Evolutionary conservation across 2,329 filamentous ascomycete genomes (phyloP).

Genomic region (Zasmidium angulare): DNA sequence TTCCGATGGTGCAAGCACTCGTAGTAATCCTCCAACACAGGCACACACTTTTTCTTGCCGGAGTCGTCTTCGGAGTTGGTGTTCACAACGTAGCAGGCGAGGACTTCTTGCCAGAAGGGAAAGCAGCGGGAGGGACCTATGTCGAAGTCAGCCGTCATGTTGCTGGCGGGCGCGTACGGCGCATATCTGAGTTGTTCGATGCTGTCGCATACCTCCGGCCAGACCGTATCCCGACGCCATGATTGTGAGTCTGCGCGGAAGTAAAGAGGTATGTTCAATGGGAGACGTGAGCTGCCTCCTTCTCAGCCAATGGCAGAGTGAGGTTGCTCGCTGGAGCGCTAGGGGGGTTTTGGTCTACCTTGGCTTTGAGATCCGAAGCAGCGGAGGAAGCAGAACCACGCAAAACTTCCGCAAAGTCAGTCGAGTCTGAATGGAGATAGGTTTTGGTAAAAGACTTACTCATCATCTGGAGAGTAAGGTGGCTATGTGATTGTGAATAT

Average conservation of each 20-base stretch:
- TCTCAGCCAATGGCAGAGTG: background rate
- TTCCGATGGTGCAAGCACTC: conserved; percentile 99
- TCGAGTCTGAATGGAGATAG: too few species aligned
- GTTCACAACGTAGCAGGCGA: conserved; percentile 97
- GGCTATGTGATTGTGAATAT: too few species aligned
- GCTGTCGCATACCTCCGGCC: conserved; percentile 65
- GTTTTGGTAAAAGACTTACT: too few species aligned
- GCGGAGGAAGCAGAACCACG: too few species aligned
- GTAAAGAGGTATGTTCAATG: background rate
- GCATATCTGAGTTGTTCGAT: background rate
- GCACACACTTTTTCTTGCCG: conserved; percentile 83
- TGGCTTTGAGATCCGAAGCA: background rate
- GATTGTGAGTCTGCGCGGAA: conserved; percentile 2
- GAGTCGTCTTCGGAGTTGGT: conserved; percentile 73
- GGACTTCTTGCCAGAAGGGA: conserved; percentile 98
- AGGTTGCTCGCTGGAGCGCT: background rate
- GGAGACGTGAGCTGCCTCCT: background rate
- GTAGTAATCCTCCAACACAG: conserved; percentile 92
- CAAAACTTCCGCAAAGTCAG: too few species aligned
- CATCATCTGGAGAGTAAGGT: too few species aligned
- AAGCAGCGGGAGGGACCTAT: conserved; percentile 80
- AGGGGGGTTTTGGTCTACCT: too few species aligned
- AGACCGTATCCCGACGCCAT: conserved; percentile 86
- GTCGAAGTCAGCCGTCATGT: background rate
- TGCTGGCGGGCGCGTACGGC: too few species aligned